A percentile compares a stretch with the other conserved stretches of the same genome.
Evolutionary conservation across 768 basidiomycete genomes (phyloP).

Genomic region (Leucosporidium scottii): DNA sequence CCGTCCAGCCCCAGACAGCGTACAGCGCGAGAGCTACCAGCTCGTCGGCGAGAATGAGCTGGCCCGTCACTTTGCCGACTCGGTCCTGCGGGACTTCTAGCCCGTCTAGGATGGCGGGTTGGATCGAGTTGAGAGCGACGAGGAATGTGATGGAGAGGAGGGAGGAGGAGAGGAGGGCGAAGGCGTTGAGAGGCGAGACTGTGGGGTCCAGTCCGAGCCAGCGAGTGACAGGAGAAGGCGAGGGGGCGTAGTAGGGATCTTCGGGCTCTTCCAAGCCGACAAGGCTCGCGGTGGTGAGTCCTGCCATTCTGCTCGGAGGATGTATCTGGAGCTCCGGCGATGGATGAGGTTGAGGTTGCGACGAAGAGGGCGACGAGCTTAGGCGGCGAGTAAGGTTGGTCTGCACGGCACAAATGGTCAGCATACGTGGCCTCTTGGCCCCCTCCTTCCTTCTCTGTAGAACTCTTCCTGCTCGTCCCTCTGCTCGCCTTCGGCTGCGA

Average conservation of each 20-base stretch:
- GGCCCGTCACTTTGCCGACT: constrained; percentile 7
- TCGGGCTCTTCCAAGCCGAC: not conserved
- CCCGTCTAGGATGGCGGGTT: constrained; percentile 15
- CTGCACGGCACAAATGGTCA: too few relatives aligned
- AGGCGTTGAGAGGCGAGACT: not conserved
- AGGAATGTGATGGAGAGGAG: constrained; percentile 25
- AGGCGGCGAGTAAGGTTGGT: too few relatives aligned
- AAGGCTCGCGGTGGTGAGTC: not conserved
- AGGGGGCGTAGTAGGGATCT: not conserved
- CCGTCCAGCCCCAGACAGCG: constrained; percentile 17
- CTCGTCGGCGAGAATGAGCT: constrained; percentile 31
- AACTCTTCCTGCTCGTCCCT: too few relatives aligned
- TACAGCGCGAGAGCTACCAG: constrained; percentile 19
- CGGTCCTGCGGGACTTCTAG: not conserved
- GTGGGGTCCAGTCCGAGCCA: not conserved
- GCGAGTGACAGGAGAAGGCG: not conserved
- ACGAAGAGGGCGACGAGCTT: too few relatives aligned
- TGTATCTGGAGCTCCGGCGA: too few relatives aligned
- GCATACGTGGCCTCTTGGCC: too few relatives aligned
- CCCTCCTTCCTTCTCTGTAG: too few relatives aligned
- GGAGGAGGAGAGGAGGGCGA: constrained; percentile 12
- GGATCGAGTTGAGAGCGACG: constrained; percentile 27
- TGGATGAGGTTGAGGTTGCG: too few relatives aligned
- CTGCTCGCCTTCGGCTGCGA: too few relatives aligned
- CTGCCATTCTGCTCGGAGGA: not conserved